These are phyloP conservation scores for Phialophora verrucosa DNA, from an alignment of 2,329 filamentous ascomycete genomes.

Conservation along the genomic window DNA sequence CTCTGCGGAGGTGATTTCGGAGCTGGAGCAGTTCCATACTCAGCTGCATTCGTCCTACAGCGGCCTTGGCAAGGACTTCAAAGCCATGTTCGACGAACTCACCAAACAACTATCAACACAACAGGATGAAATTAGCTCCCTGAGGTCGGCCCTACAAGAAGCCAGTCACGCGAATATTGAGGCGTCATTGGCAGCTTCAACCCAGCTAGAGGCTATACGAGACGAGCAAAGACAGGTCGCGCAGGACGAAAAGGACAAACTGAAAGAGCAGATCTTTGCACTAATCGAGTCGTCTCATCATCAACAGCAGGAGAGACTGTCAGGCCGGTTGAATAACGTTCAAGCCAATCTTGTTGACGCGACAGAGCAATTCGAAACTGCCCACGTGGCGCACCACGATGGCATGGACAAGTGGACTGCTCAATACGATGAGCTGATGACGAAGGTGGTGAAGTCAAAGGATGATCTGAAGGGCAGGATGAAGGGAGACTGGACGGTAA, in stretches of 20 bases:
- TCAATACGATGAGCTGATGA: conserved; percentile 71
- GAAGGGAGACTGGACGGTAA: conserved; percentile 82
- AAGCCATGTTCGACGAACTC: conserved; percentile 80
- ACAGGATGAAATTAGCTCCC: conserved; percentile 72
- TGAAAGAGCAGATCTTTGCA: conserved; percentile 77
- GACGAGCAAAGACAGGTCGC: conserved; percentile 77
- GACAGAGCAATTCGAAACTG: conserved; percentile 68
- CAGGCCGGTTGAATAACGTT: conserved; percentile 66
- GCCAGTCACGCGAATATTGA: conserved; percentile 72
- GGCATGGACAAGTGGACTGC: conserved; percentile 77
- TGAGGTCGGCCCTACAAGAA: conserved; percentile 73
- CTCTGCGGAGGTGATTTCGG: conserved; percentile 83
- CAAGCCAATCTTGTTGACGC: conserved; percentile 69
- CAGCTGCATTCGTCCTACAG: conserved; percentile 84
- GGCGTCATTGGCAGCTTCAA: conserved; percentile 70
- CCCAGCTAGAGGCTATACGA: conserved; percentile 70
- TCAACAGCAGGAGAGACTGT: conserved; percentile 73
- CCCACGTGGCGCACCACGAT: conserved; percentile 68
- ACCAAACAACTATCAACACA: conserved; percentile 76
- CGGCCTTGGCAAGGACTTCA: conserved; percentile 83
- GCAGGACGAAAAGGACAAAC: conserved; percentile 71
- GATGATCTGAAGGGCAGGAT: conserved; percentile 81
- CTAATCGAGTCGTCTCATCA: conserved; percentile 77
- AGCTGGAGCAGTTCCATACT: conserved; percentile 81
- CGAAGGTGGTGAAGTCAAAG: conserved; percentile 73